Base-by-base conservation (phyloP, 2,329 filamentous ascomycete genomes). In the Trichoderma sp. region DNA sequence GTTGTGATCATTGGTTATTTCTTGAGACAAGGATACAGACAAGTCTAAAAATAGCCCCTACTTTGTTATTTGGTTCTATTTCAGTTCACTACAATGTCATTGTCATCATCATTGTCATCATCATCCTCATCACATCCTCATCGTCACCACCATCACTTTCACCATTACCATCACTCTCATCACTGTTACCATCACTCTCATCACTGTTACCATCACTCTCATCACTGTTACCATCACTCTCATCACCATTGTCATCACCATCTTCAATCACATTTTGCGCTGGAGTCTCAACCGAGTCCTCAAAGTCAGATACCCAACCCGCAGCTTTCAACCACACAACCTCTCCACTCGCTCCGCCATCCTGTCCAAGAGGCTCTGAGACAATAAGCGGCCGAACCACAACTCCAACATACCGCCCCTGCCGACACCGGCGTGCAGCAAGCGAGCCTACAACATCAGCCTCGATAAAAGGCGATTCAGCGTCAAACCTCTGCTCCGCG, bases 201-300 rank as follows among this genome's bases (percentile, higher is more conserved):
- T 15, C 14, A 7, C 14, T 3, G 0, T 18, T 12, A 1, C 4
- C 36, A 15, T n/a, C n/a, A n/a, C n/a, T n/a, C n/a, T 7, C 36
- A 7, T 7, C 36, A 39, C 36, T 1, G 0, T 14, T 12, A 14
- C 4, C 34, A 36, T 15, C 36, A 14, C 11, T 1, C 2, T 18
- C 36, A 4, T 4, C 32, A 43, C 4, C 15, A 43, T 8, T 7
- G 4, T 2, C 18, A 9, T n/a, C 39, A 43, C 39, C 6, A 43
- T 21, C 47, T 24, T 24, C n/a, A 24, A 53, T 53, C n/a, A 24
- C 21, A 6, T 1, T 6, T 5, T 24, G 4, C 47, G 2, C 21
- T 4, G 21, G 5, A 24, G 47, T 24, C 3, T 53, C n/a, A 24
- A 53, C n/a, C 0, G 2, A 11, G 1, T 12, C n/a, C 21, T 53